Base-by-base conservation (phyloP, 805 yeast genomes). In the Pichia cabralensis region DNA sequence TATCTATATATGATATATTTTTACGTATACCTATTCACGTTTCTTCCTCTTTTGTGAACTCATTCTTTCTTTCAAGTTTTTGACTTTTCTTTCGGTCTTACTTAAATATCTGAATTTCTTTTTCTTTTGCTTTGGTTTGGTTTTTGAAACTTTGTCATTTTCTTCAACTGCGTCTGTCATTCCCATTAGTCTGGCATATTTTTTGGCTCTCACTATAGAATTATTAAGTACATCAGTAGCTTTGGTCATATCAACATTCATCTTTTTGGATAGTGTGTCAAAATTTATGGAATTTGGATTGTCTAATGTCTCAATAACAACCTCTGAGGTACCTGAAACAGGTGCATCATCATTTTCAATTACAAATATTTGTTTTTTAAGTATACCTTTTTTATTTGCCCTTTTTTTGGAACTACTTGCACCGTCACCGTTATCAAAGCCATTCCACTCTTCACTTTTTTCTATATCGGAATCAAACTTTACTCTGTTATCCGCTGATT, bases 71-170 rank as follows among this genome's bases (percentile, higher is more conserved):
- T 61, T 72, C 21, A 46, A 28, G 21, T 45, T 69, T 39, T 74
- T 73, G 15, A 56, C 58, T 47, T 62, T 75, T 58, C 97, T 72
- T 59, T 86, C 96, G 19, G 66, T 60, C 56, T 85, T 84, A 32
- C 92, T 73, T 55, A 88, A 67, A 48, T 88, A 89, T 60, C 96
- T 74, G 52, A 86, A 86, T 68, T 88, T 88, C 68, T 76, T 79
- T 69, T 79, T 80, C 59, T 67, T 71, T 41, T 54, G 58, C 59
- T 67, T 71, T 41, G 55, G 58, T 37, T 57, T 58, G 8, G 20
- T 10, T 6, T 33, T 20, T 23, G 43, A 44, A 5, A 9, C 29
- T 22, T 43, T 43, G 29, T 48, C 44, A 9, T 49, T 48, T 43
- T 56, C 56, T 22, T 49, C 52, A n/a, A 35, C 50, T 44, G 36